Base-by-base conservation (phyloP, 1,284 basidiomycete genomes). In the Hymenochaete sp. region DNA sequence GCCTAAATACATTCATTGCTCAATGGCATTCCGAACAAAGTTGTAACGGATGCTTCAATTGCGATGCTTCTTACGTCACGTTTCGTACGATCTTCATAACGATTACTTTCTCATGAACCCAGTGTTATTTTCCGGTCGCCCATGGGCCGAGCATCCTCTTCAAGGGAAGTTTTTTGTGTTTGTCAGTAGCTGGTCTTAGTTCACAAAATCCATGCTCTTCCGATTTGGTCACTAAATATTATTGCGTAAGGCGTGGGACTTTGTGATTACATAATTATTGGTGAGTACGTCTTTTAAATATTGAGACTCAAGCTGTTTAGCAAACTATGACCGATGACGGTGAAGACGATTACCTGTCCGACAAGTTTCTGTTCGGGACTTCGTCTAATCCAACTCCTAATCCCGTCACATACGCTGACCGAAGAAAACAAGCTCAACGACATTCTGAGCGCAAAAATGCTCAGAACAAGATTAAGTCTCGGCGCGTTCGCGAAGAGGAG, bases 281-380 rank as follows among this genome's bases (percentile, higher is more conserved):
- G n/a, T n/a, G n/a, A n/a, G n/a, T n/a, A n/a, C n/a, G n/a, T n/a
- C n/a, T n/a, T n/a, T n/a, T n/a, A n/a, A n/a, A n/a, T n/a, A n/a
- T n/a, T n/a, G n/a, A n/a, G n/a, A n/a, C n/a, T n/a, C n/a, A n/a
- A n/a, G n/a, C n/a, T n/a, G n/a, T n/a, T n/a, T n/a, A n/a, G n/a
- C n/a, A n/a, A n/a, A n/a, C n/a, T 47, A 80, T 79, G 77, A 76
- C 79, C 36, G 67, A 66, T 44, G 63, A 67, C 52, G 79, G 77
- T 56, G 82, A 86, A 55, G 83, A 84, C 52, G 83, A 90, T 64
- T 90, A 90, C 57, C 72, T 90, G 39, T 88, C 85, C 11, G 83
- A 88, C 67, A 89, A 86, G 57, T 90, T 88, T 60, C 68, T 90
- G 10, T 52, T 72, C 39, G 68, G 70, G 2, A 32, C 61, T 11